phyloP scores from a whole-genome alignment of 805 yeast species.

The Yarrowia sp. region DNA sequence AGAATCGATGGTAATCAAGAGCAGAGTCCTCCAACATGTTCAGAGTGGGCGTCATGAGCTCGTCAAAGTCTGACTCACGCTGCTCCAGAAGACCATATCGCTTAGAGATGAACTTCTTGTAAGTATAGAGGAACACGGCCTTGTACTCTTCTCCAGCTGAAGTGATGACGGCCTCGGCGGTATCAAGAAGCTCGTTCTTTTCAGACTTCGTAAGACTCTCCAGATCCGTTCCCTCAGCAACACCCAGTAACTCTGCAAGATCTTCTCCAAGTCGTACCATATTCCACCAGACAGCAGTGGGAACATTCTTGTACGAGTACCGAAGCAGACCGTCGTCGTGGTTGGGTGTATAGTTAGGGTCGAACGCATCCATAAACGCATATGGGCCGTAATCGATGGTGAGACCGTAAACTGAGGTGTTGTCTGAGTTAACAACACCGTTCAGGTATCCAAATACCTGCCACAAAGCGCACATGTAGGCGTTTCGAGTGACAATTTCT shows the following conservation, averaged over 20 bases:
- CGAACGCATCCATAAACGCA: slow-evolving; percentile 80
- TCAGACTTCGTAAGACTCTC: slow-evolving; percentile 34
- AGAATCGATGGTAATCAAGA: slow-evolving; percentile 78
- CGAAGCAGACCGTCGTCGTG: slow-evolving; percentile 73
- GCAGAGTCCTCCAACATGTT: slow-evolving; percentile 57
- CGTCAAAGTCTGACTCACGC: slow-evolving; percentile 39
- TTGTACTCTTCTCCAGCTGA: slow-evolving; percentile 64
- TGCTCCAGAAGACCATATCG: slow-evolving; percentile 63
- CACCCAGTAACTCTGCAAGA: slow-evolving; percentile 75
- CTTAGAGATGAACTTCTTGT: slow-evolving; percentile 53
- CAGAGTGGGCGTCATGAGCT: slow-evolving; percentile 56
- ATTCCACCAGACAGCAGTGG: slow-evolving; percentile 91
- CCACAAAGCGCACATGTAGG: slow-evolving; percentile 75
- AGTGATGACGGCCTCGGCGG: slow-evolving; percentile 63
- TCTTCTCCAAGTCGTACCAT: slow-evolving; percentile 79
- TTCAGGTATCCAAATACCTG: slow-evolving; percentile 90
- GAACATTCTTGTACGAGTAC: slow-evolving; percentile 80
- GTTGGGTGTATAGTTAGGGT: slow-evolving; percentile 81
- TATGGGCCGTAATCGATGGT: slow-evolving; percentile 95
- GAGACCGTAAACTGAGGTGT: slow-evolving; percentile 83
- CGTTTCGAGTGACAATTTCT: slow-evolving; percentile 71
- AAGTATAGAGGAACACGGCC: slow-evolving; percentile 54
- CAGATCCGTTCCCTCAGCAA: slow-evolving; percentile 52
- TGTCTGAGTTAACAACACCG: slow-evolving; percentile 93
- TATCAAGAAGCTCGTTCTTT: slow-evolving; percentile 43